These are phyloP conservation scores for Cryptosporidium ubiquitum DNA, from an alignment of 169 alveolate genomes.

Conservation along the genomic window DNA sequence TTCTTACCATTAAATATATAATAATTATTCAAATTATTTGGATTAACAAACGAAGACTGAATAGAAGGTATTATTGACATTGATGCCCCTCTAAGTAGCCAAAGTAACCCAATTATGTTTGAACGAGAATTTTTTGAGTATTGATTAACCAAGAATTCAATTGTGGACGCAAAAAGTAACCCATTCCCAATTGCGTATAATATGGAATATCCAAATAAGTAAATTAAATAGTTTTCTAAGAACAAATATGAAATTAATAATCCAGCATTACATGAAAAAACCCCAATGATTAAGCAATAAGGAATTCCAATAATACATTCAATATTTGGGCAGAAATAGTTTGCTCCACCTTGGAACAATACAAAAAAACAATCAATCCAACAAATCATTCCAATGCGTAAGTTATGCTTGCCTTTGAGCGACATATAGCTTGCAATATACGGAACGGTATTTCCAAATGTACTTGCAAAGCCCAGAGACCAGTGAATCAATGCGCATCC, in stretches of 20 bases:
- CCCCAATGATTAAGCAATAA: constrained; percentile 4
- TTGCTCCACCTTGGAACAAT: constrained; percentile 50
- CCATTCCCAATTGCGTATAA: constrained; percentile 53
- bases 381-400: constrained; percentile 28
- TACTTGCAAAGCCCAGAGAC: constrained; percentile 61
- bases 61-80: constrained; percentile 48
- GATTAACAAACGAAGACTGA: constrained; percentile 37
- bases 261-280: constrained; percentile 12
- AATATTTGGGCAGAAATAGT: neutral
- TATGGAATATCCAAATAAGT: constrained; percentile 23
- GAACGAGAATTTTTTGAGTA: constrained; percentile 4
- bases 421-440: constrained; percentile 65
- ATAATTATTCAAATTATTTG: neutral
- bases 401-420: neutral
- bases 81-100: constrained; percentile 63
- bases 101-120: constrained; percentile 53
- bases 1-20: neutral
- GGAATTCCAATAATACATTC: neutral
- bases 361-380: constrained; percentile 62
- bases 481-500: constrained; percentile 65
- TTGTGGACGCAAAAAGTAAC: constrained; percentile 38
- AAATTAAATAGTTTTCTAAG: constrained; percentile 19
- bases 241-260: constrained; percentile 10
- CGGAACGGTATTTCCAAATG: constrained; percentile 59
- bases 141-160: neutral